phyloP scores from a whole-genome alignment of 2,329 filamentous ascomycete species.

The Tolypocladium paradoxum region DNA sequence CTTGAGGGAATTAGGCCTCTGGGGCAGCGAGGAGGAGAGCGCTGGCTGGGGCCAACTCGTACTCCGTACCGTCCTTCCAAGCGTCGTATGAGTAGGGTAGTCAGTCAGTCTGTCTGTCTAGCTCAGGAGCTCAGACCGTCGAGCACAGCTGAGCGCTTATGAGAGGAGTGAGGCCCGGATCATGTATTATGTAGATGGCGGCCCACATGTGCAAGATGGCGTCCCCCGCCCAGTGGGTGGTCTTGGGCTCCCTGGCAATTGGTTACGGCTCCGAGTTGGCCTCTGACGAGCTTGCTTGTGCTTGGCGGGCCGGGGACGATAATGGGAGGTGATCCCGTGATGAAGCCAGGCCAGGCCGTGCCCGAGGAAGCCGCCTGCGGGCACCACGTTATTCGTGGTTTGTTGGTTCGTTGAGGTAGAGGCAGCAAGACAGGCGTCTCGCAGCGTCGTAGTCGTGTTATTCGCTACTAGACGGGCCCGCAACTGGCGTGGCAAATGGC shows the following conservation, averaged over 20 bases:
- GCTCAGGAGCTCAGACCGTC: background rate
- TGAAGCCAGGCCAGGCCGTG: background rate
- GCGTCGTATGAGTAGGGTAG: too few relatives aligned
- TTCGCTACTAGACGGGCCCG: too few relatives aligned
- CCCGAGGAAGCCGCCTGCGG: background rate
- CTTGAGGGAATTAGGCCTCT: background rate
- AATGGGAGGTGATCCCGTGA: conserved; percentile 3
- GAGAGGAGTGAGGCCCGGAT: background rate
- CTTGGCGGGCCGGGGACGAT: conserved; percentile 2
- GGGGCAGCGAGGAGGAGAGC: background rate
- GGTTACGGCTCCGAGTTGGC: background rate
- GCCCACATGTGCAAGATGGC: background rate
- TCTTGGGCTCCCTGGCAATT: background rate
- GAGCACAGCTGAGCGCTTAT: background rate
- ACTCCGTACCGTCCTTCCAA: background rate
- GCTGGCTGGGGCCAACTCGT: background rate
- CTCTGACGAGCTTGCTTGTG: background rate
- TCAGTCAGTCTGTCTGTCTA: background rate
- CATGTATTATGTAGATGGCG: background rate
- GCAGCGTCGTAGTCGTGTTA: background rate
- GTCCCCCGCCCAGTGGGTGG: background rate
- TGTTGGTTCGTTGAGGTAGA: background rate
- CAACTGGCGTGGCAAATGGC: too few relatives aligned
- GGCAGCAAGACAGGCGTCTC: background rate
- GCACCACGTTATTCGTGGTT: background rate